Conservation (phyloP, 768 basidiomycete genomes). For the Phlebiopsis gigantea region DNA sequence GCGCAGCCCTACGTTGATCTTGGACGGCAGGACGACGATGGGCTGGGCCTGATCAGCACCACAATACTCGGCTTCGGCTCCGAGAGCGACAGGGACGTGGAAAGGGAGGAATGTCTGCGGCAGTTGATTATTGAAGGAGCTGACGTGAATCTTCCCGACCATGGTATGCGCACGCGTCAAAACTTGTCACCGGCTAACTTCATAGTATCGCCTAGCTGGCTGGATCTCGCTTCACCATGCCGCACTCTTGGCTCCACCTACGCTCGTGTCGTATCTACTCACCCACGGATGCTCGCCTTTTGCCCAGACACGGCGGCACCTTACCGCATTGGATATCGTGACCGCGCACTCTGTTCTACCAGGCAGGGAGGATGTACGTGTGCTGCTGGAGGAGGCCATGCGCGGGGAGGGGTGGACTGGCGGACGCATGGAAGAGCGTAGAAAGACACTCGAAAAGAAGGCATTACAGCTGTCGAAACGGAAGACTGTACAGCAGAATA, state of each 20-base stretch:
- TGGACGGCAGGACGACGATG: conserved; percentile 75
- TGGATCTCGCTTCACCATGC: conserved; percentile 97
- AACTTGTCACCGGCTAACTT: neutral
- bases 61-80: conserved; percentile 79
- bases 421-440: conserved; percentile 66
- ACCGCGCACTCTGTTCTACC: conserved; percentile 77
- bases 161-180: conserved; percentile 40
- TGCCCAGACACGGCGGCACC: conserved; percentile 65
- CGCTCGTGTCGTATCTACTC: conserved; percentile 86
- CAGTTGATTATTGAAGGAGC: conserved; percentile 76
- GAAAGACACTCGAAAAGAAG: conserved; percentile 53
- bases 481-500: conserved; percentile 50
- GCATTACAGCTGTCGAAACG: conserved; percentile 48
- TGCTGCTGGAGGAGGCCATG: conserved; percentile 89
- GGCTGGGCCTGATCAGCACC: conserved; percentile 71
- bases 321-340: conserved; percentile 88
- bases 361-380: conserved; percentile 77
- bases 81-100: conserved; percentile 78
- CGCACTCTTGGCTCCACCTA: conserved; percentile 82
- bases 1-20: conserved; percentile 67
- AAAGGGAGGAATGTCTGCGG: conserved; percentile 86
- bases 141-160: conserved; percentile 53
- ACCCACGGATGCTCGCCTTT: conserved; percentile 88
- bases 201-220: conserved; percentile 49
- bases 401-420: conserved; percentile 78